Evolutionary conservation across 2,329 filamentous ascomycete species (phyloP).

Genomic region (Trichoderma afroharzianum): DNA sequence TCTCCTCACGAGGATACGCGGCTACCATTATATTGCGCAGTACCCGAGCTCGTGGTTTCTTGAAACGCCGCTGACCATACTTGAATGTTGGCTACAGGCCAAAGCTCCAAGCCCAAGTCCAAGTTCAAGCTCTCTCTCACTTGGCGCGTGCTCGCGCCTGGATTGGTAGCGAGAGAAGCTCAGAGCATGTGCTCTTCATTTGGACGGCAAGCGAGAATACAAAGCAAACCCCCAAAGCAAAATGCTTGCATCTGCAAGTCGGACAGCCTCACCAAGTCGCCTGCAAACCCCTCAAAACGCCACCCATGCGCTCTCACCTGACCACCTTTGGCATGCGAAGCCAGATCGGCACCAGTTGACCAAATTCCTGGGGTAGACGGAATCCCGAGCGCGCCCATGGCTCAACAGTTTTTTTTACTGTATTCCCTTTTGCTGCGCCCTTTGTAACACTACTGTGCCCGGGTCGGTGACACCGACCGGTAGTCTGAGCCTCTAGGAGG

Average conservation of each 20-base stretch:
- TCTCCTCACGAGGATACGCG: neutral
- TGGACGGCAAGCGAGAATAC: neutral
- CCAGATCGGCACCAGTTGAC: constrained; percentile 6
- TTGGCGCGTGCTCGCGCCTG: neutral
- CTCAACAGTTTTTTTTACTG: neutral
- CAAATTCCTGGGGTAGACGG: constrained; percentile 5
- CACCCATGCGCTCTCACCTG: constrained; percentile 13
- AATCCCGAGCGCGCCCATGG: neutral
- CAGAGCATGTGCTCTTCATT: neutral
- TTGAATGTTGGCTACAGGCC: neutral
- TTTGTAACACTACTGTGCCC: neutral
- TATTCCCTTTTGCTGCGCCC: neutral
- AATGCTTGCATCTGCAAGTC: neutral
- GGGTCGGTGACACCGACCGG: constrained; percentile 1
- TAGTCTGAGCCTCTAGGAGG: neutral
- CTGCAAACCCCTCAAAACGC: neutral
- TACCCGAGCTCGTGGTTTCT: neutral
- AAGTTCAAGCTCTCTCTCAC: neutral
- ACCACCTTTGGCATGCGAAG: constrained; percentile 10
- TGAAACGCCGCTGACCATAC: neutral
- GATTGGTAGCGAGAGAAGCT: neutral
- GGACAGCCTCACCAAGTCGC: neutral
- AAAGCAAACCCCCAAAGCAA: neutral
- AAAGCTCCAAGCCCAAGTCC: neutral
- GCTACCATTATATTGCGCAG: neutral